Conservation (phyloP, 2,329 filamentous ascomycete species). For the Camillea tinctor region DNA sequence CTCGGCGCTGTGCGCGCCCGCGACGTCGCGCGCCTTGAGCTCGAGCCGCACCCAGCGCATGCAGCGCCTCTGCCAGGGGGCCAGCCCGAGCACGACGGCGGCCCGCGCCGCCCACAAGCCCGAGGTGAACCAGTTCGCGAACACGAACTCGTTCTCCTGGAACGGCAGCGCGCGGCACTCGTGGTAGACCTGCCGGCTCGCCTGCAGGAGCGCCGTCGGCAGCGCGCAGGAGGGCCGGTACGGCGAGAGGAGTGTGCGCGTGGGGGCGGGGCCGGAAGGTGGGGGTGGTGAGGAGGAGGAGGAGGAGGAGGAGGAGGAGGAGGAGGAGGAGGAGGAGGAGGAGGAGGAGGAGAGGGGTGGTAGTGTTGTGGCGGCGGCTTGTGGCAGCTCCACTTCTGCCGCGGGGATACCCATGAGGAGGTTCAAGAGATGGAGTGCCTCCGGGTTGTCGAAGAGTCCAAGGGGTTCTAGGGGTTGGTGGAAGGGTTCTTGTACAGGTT, state of each 20-base stretch:
- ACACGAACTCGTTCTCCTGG: slow-evolving; percentile 44
- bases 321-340: background rate
- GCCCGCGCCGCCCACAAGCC: slow-evolving; percentile 41
- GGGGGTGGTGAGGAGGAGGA: background rate
- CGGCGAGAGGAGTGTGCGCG: slow-evolving; percentile 29
- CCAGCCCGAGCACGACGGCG: slow-evolving; percentile 33
- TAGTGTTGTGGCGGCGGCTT: background rate
- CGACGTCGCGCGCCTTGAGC: slow-evolving; percentile 39
- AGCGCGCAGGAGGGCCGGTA: slow-evolving; percentile 39
- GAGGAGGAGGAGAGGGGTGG: background rate
- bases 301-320: background rate
- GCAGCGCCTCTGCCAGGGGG: slow-evolving; percentile 41
- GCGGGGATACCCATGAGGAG: slow-evolving; percentile 1
- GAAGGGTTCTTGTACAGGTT: too few relatives aligned
- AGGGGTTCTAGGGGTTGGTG: background rate
- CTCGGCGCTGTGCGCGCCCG: slow-evolving; percentile 26
- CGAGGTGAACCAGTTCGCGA: slow-evolving; percentile 45
- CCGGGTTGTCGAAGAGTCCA: background rate
- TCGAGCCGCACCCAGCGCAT: slow-evolving; percentile 44
- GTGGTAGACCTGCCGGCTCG: slow-evolving; percentile 41
- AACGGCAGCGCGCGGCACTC: slow-evolving; percentile 44
- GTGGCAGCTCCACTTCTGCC: background rate
- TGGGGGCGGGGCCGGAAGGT: too few relatives aligned
- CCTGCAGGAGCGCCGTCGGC: slow-evolving; percentile 39
- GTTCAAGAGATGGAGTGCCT: background rate